These are phyloP conservation scores for Ophiostoma triangulosporum DNA, from an alignment of 2,329 filamentous ascomycete genomes.

Conservation along the genomic window DNA sequence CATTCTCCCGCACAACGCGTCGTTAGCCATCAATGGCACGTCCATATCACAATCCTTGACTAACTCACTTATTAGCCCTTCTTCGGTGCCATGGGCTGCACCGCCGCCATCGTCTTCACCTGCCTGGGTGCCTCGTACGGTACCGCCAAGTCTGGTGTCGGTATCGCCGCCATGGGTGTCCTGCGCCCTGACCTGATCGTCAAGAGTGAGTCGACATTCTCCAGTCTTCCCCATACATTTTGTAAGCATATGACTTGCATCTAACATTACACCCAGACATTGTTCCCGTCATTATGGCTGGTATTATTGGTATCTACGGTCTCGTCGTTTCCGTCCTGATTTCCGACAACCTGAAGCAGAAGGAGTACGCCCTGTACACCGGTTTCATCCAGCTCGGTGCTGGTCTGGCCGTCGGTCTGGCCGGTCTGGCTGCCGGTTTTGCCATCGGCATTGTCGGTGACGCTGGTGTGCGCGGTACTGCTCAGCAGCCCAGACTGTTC, in stretches of 20 bases:
- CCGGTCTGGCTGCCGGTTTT: slow-evolving; percentile 73
- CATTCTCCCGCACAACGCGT: neutral
- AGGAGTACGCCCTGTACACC: slow-evolving; percentile 57
- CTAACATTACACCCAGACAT: slow-evolving; percentile 55
- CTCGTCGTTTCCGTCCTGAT: slow-evolving; percentile 80
- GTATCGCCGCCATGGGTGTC: slow-evolving; percentile 97
- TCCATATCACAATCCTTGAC: neutral
- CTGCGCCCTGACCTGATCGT: slow-evolving; percentile 95
- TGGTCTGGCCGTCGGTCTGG: slow-evolving; percentile 67
- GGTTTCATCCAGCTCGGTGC: slow-evolving; percentile 79
- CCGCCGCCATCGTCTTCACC: slow-evolving; percentile 40
- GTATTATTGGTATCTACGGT: slow-evolving; percentile 99
- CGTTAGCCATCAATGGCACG: neutral
- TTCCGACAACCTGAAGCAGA: slow-evolving; percentile 63
- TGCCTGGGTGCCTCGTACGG: slow-evolving; percentile 77
- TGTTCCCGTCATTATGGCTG: slow-evolving; percentile 99
- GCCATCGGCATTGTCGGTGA: slow-evolving; percentile 82
- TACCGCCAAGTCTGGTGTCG: slow-evolving; percentile 97
- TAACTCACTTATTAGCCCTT: slow-evolving; percentile 46
- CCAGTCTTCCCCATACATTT: neutral
- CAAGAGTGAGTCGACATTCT: slow-evolving; percentile 61
- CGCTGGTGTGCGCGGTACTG: slow-evolving; percentile 75
- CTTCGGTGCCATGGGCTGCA: slow-evolving; percentile 96
- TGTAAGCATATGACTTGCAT: too few relatives aligned
- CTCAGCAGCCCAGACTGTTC: slow-evolving; percentile 74